A percentile compares a stretch with the other conserved stretches of the same genome.
phyloP scores from a whole-genome alignment of 129 eudicot species.

The Logfia minima region DNA sequence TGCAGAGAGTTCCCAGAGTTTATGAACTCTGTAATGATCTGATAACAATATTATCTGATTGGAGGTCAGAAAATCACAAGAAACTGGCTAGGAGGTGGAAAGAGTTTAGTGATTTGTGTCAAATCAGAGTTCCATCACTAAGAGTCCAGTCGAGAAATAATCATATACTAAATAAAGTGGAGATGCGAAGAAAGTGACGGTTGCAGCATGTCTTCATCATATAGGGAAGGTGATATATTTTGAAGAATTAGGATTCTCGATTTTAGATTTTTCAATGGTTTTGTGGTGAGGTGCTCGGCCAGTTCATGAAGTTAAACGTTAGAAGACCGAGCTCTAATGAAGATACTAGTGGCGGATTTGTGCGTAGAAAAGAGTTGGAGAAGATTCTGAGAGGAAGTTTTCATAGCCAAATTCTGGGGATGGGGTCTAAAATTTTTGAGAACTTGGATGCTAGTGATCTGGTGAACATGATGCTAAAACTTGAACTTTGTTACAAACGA shows the following conservation, averaged over 20 bases:
- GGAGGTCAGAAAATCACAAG: conserved; percentile 69
- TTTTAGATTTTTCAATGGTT: conserved; percentile 90
- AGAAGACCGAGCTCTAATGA: conserved; percentile 41
- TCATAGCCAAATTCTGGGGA: conserved; percentile 71
- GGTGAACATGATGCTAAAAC: conserved; percentile 80
- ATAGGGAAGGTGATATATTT: conserved; percentile 92
- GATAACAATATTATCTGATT: conserved; percentile 49
- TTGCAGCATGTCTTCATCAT: conserved; percentile 73
- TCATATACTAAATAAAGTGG: conserved; percentile 53
- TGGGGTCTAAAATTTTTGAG: conserved; percentile 67
- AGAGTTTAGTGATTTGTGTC: conserved; percentile 76
- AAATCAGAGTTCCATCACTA: conserved; percentile 61
- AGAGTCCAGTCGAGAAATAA: conserved; percentile 70
- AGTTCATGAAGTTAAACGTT: conserved; percentile 45
- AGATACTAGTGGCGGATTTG: conserved; percentile 47
- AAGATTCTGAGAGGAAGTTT: conserved; percentile 67
- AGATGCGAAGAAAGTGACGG: conserved; percentile 69
- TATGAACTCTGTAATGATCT: conserved; percentile 84
- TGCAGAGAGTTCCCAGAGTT: conserved; percentile 77
- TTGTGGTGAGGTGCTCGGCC: conserved; percentile 78
- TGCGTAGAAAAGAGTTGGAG: conserved; percentile 69
- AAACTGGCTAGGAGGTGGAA: conserved; percentile 81
- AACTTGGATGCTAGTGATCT: conserved; percentile 78
- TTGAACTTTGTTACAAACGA: conserved; percentile 77
- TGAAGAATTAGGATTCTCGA: conserved; percentile 66